Evolutionary conservation across 2,329 filamentous ascomycete species (phyloP), one percentile per base, ranked within the genome.

Genomic region (Beauveria rudraprayagi): DNA sequence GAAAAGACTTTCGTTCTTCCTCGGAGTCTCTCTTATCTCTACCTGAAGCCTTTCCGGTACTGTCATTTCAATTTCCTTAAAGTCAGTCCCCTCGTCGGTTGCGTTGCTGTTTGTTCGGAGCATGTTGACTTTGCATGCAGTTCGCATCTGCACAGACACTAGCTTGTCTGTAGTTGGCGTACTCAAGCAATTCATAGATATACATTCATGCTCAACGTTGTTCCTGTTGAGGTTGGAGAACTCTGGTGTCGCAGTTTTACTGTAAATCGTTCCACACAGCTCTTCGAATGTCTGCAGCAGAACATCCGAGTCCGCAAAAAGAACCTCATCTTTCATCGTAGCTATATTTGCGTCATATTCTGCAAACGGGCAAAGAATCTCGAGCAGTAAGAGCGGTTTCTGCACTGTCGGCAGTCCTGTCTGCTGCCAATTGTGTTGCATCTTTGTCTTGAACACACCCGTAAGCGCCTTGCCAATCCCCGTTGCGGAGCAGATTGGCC

Each of bases 291-390:
- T 70, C n/a, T 73, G 66, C 2, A 83, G 64, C 0, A 84, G 50
- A 2, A 58, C 54, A 2, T 70, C 53, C 63, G 86, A 81, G 56
- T 90, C 76, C 5, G 76, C 76, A 67, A 92, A 91, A 1, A 91
- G 67, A 2, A 92, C 80, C 66, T 91, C 84, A 61, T 90, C 84
- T 69, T 92, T 92, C 3, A 83, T 77, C 3, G 88, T 83, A 63
- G 91, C 85, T 6, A 92, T 72, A 65, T 92, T 92, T 1, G 80
- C 77, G 71, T 92, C 89, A 67, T 92, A 92, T 62, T 78, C 85
- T 30, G 79, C 79, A 1, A 75, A 69, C 0, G 83, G 80, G 67
- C 88, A 92, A 16, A 70, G 70, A 34, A 92, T 84, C 61, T 85
- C 81, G 43, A 92, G 71, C 46, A 78, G 78, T 46, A 91, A 71